Percentiles rank a stretch among this genome's conserved stretches.
Conservation (phyloP, 495 filamentous ascomycete species). For the Tuber melanosporum region DNA sequence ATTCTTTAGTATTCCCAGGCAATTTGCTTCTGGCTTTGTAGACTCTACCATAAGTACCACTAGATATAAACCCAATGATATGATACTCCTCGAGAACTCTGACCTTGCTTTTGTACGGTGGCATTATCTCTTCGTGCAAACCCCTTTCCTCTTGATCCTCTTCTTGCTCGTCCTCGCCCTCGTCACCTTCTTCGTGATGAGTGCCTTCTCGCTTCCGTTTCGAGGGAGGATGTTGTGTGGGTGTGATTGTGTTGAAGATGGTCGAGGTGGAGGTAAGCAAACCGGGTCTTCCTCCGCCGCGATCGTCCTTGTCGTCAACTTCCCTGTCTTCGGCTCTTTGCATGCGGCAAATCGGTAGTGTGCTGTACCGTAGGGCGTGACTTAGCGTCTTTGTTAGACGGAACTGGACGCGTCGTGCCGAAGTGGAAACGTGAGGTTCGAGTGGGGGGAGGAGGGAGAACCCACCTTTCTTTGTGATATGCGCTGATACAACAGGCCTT, state of each 20-base stretch:
- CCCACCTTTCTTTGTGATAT: constrained; percentile 1
- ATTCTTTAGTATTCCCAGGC: constrained; percentile 62
- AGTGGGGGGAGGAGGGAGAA: not conserved
- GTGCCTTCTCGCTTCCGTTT: constrained; percentile 15
- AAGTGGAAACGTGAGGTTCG: not conserved
- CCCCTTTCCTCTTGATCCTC: not conserved
- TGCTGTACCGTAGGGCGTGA: constrained; percentile 15
- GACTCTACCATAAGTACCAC: constrained; percentile 96
- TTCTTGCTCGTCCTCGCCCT: constrained; percentile 16
- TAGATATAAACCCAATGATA: constrained; percentile 95
- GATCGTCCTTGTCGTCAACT: constrained; percentile 37
- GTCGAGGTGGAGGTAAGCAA: constrained; percentile 19
- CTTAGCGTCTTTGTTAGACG: constrained; percentile 19
- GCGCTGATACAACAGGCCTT: not conserved
- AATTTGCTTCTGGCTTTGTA: constrained; percentile 88
- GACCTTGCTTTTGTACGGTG: constrained; percentile 74
- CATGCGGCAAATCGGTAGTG: constrained; percentile 34
- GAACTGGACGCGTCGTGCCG: constrained; percentile 18
- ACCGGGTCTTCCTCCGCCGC: constrained; percentile 19
- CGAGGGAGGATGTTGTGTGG: constrained; percentile 5
- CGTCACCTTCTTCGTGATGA: constrained; percentile 13
- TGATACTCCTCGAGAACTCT: constrained; percentile 85
- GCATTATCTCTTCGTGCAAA: constrained; percentile 36
- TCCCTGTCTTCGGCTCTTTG: constrained; percentile 31
- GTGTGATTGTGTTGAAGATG: constrained; percentile 7